Evolutionary conservation across 176 grass and related monocot species (phyloP).

Genomic region (Ensete ventricosum): DNA sequence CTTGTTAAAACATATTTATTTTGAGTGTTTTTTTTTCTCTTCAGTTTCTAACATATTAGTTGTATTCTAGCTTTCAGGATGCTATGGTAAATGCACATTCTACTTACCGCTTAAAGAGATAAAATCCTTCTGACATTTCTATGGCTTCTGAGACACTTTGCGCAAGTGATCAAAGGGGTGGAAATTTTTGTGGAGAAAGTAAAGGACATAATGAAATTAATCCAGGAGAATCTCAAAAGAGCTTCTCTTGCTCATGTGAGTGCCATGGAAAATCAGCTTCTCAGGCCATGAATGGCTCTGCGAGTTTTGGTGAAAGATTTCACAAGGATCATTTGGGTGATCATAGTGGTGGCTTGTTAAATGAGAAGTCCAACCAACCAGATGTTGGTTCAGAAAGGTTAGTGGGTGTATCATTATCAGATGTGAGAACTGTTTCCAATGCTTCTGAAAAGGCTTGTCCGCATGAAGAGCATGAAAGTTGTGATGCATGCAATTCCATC

Average conservation of each 20-base stretch:
- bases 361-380: conserved; percentile 15
- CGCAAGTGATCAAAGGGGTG: neutral
- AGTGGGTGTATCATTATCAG: conserved; percentile 18
- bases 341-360: conserved; percentile 19
- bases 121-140: neutral
- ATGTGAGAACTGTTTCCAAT: conserved; percentile 24
- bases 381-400: conserved; percentile 23
- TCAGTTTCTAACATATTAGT: neutral
- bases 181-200: neutral
- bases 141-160: conserved; percentile 9
- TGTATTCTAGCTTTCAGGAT: neutral
- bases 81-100: neutral
- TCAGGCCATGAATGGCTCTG: conserved; percentile 23
- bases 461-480: conserved; percentile 28
- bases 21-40: neutral
- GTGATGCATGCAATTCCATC: conserved; percentile 21
- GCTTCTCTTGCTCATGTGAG: neutral
- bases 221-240: conserved; percentile 26
- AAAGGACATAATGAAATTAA: conserved; percentile 23
- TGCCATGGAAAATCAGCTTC: conserved; percentile 24
- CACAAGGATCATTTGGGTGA: conserved; percentile 24
- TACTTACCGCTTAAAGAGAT: neutral
- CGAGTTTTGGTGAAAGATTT: conserved; percentile 2
- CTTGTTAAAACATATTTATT: neutral
- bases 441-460: conserved; percentile 23